Conservation (phyloP, 2,329 filamentous ascomycete genomes). For the Pleoardoris graminearum region DNA sequence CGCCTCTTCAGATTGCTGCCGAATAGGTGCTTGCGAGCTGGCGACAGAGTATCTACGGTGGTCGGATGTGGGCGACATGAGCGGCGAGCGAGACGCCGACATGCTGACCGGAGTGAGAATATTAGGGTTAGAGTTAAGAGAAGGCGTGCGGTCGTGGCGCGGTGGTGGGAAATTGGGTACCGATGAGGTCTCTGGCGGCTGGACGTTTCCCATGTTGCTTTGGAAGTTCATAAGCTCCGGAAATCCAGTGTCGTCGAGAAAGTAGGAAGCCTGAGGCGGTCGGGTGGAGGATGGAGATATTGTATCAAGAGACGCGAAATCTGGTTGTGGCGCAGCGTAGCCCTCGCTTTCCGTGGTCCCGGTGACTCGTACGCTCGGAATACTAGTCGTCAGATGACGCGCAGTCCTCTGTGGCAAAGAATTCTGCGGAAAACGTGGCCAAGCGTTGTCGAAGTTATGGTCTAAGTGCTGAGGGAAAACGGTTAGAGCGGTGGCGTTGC, state of each 20-base stretch:
- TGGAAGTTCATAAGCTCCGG: conserved; percentile 11
- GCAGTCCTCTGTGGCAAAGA: conserved; percentile 37
- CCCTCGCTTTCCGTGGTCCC: conserved; percentile 27
- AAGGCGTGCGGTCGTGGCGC: conserved; percentile 39
- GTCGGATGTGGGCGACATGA: conserved; percentile 32
- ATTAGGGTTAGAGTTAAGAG: conserved; percentile 33
- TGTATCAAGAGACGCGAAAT: conserved; percentile 29
- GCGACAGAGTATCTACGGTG: conserved; percentile 22
- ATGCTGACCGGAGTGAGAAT: conserved; percentile 45
- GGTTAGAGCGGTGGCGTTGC: conserved; percentile 34
- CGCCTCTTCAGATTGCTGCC: conserved; percentile 29
- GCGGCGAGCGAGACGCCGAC: conserved; percentile 30
- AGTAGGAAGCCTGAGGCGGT: conserved; percentile 37
- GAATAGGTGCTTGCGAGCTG: conserved; percentile 27
- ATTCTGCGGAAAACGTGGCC: conserved; percentile 27
- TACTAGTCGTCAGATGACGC: conserved; percentile 40
- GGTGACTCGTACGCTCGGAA: conserved; percentile 39
- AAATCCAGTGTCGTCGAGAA: conserved; percentile 27
- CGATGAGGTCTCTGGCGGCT: conserved; percentile 23
- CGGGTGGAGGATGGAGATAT: conserved; percentile 31
- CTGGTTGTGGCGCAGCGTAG: conserved; percentile 40
- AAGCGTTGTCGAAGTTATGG: conserved; percentile 29
- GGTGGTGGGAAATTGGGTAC: conserved; percentile 26
- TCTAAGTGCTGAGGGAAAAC: conserved; percentile 36
- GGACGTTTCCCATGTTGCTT: conserved; percentile 33